Base-by-base conservation (phyloP, 2,329 filamentous ascomycete genomes). In the Trichoderma atrobrunneum region DNA sequence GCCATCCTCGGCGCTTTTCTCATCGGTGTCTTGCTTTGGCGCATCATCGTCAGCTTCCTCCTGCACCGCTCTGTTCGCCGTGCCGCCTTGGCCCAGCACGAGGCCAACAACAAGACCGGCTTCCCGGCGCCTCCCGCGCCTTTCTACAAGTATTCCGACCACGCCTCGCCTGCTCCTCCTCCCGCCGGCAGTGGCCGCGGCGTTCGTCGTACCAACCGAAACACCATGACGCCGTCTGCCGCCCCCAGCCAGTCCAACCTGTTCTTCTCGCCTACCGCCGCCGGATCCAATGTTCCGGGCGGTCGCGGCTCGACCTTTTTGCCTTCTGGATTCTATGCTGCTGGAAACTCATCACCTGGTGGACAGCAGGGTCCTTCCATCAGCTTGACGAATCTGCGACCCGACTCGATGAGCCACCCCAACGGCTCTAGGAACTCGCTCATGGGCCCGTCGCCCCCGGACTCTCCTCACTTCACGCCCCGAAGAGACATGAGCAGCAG, bases 191-290 rank as follows among this genome's bases (percentile, higher is more conserved):
- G 56, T 14, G 82, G 85, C 60, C 88, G 88, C 30, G 85, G 84
- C 48, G 82, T 83, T 32, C 85, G 87, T 70, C 84, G 87, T 63
- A 86, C 86, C 16, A 84, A 81, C 72, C 86, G 88, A 62, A 87
- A 84, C 1, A 85, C 87, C 36, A 64, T 66, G 3, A 81, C 84
- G 34, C 86, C 86, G 2, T 88, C 88, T 11, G 83, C 83, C 65
- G 89, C 87, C 30, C 89, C 86, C 12, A 92, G 88, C 78, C 85
- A 87, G 76, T 89, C 89, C 48, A 93, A 92, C 74, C 86, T 98
- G 18, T 99, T 99, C 88, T 99, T 97, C 85, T 97, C 94, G 8
- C 96, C 96, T 0, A 98, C 96, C 0, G 95, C 95, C 1, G 89
- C 89, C 56, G 85, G 88, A 8, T 84, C 93, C 16, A 89, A 88